Evolutionary conservation across 305 asterid genomes (phyloP).

Genomic region (Lippia alba): DNA sequence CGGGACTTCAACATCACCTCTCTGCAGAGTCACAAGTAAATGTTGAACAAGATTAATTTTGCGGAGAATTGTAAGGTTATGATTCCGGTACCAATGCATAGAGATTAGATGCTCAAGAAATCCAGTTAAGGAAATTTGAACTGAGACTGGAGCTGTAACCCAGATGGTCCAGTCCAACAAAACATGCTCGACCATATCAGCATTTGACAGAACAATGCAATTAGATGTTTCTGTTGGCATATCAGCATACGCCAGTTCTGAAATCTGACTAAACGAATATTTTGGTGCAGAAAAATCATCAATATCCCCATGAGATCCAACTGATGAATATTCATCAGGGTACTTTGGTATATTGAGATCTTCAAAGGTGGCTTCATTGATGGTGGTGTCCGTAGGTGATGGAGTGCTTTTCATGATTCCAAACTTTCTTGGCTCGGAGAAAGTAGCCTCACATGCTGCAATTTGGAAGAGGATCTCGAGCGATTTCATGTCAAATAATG

Average conservation of each 20-base stretch:
- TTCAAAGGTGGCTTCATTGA: conserved; percentile 55
- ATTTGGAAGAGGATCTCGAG: conserved; percentile 77
- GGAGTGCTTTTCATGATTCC: conserved; percentile 40
- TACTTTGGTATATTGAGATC: conserved; percentile 65
- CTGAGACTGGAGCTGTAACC: conserved; percentile 69
- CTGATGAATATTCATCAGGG: conserved; percentile 67
- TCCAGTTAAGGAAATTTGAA: conserved; percentile 71
- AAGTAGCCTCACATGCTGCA: conserved; percentile 79
- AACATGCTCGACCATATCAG: conserved; percentile 82
- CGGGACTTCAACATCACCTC: conserved; percentile 83
- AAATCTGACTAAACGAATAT: conserved; percentile 68
- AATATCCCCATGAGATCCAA: conserved; percentile 69
- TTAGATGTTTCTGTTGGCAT: conserved; percentile 65
- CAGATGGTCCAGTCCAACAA: conserved; percentile 83
- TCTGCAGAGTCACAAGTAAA: conserved; percentile 70
- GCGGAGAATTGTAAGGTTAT: conserved; percentile 74
- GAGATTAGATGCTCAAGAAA: conserved; percentile 79
- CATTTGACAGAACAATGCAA: conserved; percentile 71
- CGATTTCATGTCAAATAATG: conserved; percentile 75
- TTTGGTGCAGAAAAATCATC: conserved; percentile 77
- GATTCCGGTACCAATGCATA: conserved; percentile 83
- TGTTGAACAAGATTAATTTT: conserved; percentile 77
- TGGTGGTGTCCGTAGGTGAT: conserved; percentile 42
- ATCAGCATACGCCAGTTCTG: conserved; percentile 70
- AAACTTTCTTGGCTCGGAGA: conserved; percentile 63